phyloP scores from a whole-genome alignment of 139 green algal species.

The Chlorella vulgaris region DNA sequence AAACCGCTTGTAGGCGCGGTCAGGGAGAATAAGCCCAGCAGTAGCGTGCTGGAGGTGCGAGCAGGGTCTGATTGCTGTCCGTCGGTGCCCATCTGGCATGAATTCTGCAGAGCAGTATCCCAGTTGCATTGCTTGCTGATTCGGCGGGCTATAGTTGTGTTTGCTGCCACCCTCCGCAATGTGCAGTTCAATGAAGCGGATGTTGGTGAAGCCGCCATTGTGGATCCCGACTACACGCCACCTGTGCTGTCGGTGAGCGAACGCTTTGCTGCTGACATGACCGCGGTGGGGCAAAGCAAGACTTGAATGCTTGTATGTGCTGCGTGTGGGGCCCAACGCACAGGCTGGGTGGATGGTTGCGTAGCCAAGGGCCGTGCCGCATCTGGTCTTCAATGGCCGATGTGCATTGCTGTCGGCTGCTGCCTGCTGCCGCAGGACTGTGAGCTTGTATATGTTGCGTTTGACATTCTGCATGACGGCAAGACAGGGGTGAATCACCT shows the following conservation, averaged over 20 bases:
- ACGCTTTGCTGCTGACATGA: background rate
- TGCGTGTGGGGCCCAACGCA: background rate
- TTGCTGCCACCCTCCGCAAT: background rate
- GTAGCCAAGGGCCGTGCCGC: too few species aligned
- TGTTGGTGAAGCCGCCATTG: background rate
- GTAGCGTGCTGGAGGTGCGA: background rate
- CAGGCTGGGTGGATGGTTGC: too few species aligned
- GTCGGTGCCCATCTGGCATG: background rate
- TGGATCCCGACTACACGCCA: background rate
- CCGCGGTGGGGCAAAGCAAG: background rate
- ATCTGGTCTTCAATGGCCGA: background rate
- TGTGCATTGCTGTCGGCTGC: background rate
- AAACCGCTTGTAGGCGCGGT: constrained; percentile 46
- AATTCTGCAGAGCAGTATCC: background rate
- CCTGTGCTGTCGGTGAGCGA: constrained; percentile 3
- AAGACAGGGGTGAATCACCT: constrained; percentile 37
- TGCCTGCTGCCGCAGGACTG: constrained; percentile 43
- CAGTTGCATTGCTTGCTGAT: background rate
- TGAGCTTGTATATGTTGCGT: constrained; percentile 78
- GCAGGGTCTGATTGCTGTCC: background rate
- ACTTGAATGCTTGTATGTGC: background rate
- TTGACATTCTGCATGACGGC: constrained; percentile 83
- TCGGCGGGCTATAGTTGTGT: background rate
- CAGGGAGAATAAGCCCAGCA: background rate
- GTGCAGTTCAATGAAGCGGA: constrained; percentile 24